Conservation (phyloP, 345 rosid species). For the Eucalyptus cloeziana region DNA sequence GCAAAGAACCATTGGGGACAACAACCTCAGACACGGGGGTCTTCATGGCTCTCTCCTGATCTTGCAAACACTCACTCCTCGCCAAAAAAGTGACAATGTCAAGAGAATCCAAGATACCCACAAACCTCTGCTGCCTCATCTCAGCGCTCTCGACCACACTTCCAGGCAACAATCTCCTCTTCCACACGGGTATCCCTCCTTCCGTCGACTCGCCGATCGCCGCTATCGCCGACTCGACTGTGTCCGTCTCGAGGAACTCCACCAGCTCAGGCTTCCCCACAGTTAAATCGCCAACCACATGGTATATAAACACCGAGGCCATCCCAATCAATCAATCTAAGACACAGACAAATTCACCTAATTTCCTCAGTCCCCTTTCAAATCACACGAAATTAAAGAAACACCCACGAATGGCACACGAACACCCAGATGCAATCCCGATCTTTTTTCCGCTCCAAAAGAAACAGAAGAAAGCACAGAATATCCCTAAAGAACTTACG, state of each 20-base stretch:
- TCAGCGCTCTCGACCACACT: constrained; percentile 55
- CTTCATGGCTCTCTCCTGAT: constrained; percentile 71
- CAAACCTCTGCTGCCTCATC: constrained; percentile 71
- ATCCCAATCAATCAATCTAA: constrained; percentile 4
- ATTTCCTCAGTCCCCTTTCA: background rate
- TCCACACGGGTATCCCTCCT: constrained; percentile 94
- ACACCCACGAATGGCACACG: background rate
- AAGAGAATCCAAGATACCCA: constrained; percentile 79
- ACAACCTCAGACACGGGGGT: constrained; percentile 76
- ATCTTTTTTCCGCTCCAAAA: background rate
- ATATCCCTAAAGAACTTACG: background rate
- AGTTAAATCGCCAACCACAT: constrained; percentile 96
- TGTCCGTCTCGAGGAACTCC: constrained; percentile 79
- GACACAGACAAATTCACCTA: background rate
- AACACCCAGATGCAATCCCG: background rate
- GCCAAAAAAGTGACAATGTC: constrained; percentile 79
- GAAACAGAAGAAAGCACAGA: background rate
- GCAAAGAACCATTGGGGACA: constrained; percentile 37
- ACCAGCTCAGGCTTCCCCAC: constrained; percentile 95
- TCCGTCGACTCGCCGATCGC: constrained; percentile 88
- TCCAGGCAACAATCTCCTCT: constrained; percentile 31
- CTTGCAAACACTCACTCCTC: constrained; percentile 61
- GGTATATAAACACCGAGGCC: constrained; percentile 89
- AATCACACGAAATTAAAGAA: background rate
- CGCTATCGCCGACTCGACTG: constrained; percentile 68